Base-by-base conservation (phyloP, 1,284 basidiomycete genomes). In the Phenoliferia sp. region DNA sequence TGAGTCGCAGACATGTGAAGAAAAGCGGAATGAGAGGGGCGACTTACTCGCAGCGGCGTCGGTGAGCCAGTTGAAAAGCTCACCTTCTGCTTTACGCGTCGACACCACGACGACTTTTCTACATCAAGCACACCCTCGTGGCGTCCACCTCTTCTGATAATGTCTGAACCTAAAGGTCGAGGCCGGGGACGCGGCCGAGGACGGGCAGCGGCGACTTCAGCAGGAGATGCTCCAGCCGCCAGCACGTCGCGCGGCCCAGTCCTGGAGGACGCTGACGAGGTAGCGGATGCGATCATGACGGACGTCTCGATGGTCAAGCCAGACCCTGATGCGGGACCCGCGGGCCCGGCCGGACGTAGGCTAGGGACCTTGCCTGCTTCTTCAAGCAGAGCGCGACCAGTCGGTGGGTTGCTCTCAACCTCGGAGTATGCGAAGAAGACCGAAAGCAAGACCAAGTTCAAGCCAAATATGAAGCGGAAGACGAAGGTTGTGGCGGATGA, bases 401-500 rank as follows among this genome's bases (percentile, higher is more conserved):
- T 72, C 22, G 70, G 71, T 17, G 71, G 71, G 0, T 34, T 73
- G 50, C 55, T 72, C 17, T 67, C 65, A 3, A 62, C 60, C 62
- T 67, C 61, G 59, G 66, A 69, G 66, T 72, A 63, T 28, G 55
- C 65, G 39, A 68, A 69, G 62, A 54, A 58, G 32, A 31, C 55
- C 1, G 59, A 28, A 10, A 56, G 34, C 9, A 69, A 64, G 61
- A 39, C 66, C 9, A 69, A 67, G 50, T 73, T 73, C 55, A 61
- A 59, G 66, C 71, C 71, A 3, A 73, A 71, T 44, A 69, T 71
- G 63, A 61, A 36, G 36, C 63, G 66, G 57, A 63, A 64, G 35
- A 34, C 44, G 19, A 44, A 34, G 29, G 57, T 58, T n/a, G 58
- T 63, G 7, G 59, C 61, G 0, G 64, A 67, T 26, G 64, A 64